Evolutionary conservation across 306 rosid species (phyloP).

Genomic region (Vigna trinervia): DNA sequence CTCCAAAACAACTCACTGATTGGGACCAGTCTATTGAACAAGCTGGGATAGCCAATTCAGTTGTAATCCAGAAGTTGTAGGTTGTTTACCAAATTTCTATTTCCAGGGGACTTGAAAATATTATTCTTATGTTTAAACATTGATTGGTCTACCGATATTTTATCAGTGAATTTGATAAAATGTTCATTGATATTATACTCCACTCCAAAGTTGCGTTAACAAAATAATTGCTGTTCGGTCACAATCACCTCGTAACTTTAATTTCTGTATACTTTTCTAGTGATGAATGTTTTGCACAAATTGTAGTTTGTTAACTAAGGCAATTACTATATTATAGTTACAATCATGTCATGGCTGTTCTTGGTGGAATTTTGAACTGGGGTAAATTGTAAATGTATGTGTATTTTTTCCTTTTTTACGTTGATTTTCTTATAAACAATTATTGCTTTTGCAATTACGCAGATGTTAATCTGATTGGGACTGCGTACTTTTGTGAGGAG

Average conservation of each 20-base stretch:
- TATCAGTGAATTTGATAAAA: slow-evolving; percentile 30
- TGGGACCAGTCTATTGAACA: slow-evolving; percentile 87
- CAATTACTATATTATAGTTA: background rate
- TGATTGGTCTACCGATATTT: slow-evolving; percentile 24
- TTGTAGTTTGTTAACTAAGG: background rate
- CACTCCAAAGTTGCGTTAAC: slow-evolving; percentile 28
- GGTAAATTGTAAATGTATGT: background rate
- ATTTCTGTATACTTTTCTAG: background rate
- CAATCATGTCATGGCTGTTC: background rate
- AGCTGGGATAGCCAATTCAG: slow-evolving; percentile 94
- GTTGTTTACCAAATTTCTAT: slow-evolving; percentile 16
- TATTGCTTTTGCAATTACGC: background rate
- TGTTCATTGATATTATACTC: slow-evolving; percentile 34
- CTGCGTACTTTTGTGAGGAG: background rate
- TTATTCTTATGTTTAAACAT: slow-evolving; percentile 22
- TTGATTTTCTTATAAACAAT: background rate
- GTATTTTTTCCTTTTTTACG: background rate
- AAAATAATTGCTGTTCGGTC: slow-evolving; percentile 13
- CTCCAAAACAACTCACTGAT: slow-evolving; percentile 89
- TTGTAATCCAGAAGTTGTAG: slow-evolving; percentile 73
- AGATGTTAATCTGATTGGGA: background rate
- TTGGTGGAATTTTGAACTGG: background rate
- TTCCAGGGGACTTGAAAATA: slow-evolving; percentile 38
- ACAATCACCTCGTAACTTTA: background rate
- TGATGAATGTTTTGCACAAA: background rate